A percentile compares a stretch with the other conserved stretches of the same genome.
Conservation (phyloP, 2,329 filamentous ascomycete species). For the Colletotrichum agaves region DNA sequence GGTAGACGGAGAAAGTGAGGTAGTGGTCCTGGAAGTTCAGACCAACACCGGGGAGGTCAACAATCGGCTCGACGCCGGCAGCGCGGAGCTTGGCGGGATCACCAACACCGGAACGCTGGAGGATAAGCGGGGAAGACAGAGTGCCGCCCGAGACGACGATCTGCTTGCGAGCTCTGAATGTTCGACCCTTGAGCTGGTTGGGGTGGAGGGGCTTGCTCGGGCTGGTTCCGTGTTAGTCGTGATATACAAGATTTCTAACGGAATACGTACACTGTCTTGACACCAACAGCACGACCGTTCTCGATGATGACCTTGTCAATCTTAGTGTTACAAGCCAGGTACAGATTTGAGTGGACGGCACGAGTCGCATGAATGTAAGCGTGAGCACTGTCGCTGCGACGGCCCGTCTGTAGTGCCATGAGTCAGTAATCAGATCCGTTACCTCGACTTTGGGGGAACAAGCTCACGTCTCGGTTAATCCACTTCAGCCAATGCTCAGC, state of each 20-base stretch:
- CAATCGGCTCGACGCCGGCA: slow-evolving; percentile 74
- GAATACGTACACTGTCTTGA: slow-evolving; percentile 68
- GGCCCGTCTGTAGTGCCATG: slow-evolving; percentile 63
- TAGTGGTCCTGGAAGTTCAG: slow-evolving; percentile 84
- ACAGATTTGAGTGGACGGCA: slow-evolving; percentile 75
- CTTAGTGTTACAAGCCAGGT: slow-evolving; percentile 80
- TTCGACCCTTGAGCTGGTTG: slow-evolving; percentile 59
- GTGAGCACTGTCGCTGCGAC: slow-evolving; percentile 81
- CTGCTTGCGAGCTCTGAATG: slow-evolving; percentile 77
- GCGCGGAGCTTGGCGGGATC: slow-evolving; percentile 77
- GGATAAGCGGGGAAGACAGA: slow-evolving; percentile 77
- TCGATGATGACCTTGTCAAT: slow-evolving; percentile 81
- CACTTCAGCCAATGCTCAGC: slow-evolving; percentile 88
- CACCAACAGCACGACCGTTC: slow-evolving; percentile 76
- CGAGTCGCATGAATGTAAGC: slow-evolving; percentile 83
- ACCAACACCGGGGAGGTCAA: slow-evolving; percentile 78
- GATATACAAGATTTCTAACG: background rate
- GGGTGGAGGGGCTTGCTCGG: slow-evolving; percentile 75
- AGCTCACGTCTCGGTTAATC: slow-evolving; percentile 74
- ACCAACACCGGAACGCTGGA: slow-evolving; percentile 79
- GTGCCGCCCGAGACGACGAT: slow-evolving; percentile 80
- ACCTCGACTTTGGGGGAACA: background rate
- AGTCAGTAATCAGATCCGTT: slow-evolving; percentile 8
- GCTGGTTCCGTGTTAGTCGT: slow-evolving; percentile 32
- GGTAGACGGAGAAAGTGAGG: slow-evolving; percentile 75